Conservation (phyloP, 2,329 filamentous ascomycete species). For the Orbilia ellipsospora region DNA sequence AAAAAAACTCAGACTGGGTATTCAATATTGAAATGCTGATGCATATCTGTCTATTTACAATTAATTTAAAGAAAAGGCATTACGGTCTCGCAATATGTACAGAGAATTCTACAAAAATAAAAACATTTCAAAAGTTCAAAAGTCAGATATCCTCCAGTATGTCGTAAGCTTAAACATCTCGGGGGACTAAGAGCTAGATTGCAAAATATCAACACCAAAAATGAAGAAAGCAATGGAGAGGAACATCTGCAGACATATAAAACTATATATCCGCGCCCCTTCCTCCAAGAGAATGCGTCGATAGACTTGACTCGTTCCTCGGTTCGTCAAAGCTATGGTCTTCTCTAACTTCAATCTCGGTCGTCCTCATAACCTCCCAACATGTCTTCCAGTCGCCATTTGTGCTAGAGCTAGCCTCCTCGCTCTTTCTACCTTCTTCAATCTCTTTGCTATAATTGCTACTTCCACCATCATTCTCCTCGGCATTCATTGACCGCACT, state of each 20-base stretch:
- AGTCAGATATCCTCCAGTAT: not conserved
- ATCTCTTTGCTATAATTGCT: conserved; percentile 16
- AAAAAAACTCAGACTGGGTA: no score
- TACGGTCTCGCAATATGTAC: not conserved
- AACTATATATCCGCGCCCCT: conserved; percentile 20
- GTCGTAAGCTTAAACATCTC: no score
- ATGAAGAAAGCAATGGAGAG: not conserved
- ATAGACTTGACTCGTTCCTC: conserved; percentile 34
- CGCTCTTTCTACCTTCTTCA: conserved; percentile 25
- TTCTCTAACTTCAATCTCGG: conserved; percentile 46
- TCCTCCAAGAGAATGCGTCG: conserved; percentile 43
- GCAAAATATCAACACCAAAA: not conserved
- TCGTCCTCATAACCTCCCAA: conserved; percentile 55
- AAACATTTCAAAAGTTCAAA: not conserved
- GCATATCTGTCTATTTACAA: no score
- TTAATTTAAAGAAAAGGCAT: no score
- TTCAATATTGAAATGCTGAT: no score
- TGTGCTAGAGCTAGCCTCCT: conserved; percentile 12
- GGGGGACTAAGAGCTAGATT: not conserved
- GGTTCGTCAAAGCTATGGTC: conserved; percentile 51
- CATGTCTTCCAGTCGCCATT: conserved; percentile 6
- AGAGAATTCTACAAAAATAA: not conserved
- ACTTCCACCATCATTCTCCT: not conserved
- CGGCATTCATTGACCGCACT: conserved; percentile 14
- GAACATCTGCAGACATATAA: not conserved